phyloP scores from a whole-genome alignment of 1,284 basidiomycete genomes.

The Clitocybe nebularis region DNA sequence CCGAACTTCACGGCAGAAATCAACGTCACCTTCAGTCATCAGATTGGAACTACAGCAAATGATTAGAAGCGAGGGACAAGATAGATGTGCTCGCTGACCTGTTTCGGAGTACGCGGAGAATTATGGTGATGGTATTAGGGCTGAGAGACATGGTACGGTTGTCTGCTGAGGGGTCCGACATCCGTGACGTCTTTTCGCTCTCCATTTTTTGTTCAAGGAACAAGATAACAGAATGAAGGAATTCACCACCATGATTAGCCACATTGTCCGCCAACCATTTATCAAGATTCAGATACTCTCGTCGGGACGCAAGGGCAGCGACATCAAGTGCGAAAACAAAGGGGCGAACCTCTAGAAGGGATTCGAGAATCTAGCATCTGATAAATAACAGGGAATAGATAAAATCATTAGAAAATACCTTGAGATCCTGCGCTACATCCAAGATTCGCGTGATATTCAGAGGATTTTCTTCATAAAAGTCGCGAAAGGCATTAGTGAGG shows the following conservation, averaged over 20 bases:
- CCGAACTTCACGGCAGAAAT: constrained; percentile 89
- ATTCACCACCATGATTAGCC: constrained; percentile 75
- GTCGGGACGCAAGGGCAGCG: constrained; percentile 87
- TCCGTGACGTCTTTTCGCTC: constrained; percentile 75
- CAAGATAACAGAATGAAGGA: constrained; percentile 81
- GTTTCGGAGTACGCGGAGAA: constrained; percentile 82
- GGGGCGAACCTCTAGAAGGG: constrained; percentile 83
- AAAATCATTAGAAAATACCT: constrained; percentile 46
- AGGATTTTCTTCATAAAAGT: constrained; percentile 90
- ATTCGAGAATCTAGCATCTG: constrained; percentile 73
- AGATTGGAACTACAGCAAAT: constrained; percentile 47
- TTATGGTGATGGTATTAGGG: constrained; percentile 87
- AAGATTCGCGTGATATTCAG: constrained; percentile 92
- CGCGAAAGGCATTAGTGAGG: constrained; percentile 82
- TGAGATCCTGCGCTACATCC: constrained; percentile 93
- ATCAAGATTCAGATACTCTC: constrained; percentile 94
- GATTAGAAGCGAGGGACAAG: constrained; percentile 10
- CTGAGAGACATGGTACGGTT: constrained; percentile 79
- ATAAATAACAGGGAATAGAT: constrained; percentile 1
- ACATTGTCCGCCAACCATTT: constrained; percentile 95
- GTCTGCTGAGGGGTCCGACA: constrained; percentile 77
- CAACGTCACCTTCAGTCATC: constrained; percentile 77
- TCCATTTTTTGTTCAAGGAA: constrained; percentile 92
- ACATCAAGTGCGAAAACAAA: constrained; percentile 90
- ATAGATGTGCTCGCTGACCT: constrained; percentile 44